These are phyloP conservation scores for Ophiostoma himal-ulmi DNA, from an alignment of 2,329 filamentous ascomycete genomes.

Conservation along the genomic window DNA sequence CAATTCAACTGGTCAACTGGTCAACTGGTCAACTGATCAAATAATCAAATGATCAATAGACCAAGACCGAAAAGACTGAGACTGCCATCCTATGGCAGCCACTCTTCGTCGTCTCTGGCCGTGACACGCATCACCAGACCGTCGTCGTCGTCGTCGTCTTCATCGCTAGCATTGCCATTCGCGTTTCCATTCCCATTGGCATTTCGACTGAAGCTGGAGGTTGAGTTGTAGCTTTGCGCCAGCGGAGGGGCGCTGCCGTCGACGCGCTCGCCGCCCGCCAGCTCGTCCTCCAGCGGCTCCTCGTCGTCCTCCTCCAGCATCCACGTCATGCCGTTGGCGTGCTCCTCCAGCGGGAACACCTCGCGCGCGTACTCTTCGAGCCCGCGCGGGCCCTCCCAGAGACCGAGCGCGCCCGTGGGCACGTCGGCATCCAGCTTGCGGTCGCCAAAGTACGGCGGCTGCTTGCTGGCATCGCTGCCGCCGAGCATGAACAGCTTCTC, in stretches of 20 bases:
- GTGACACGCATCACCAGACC: slow-evolving; percentile 52
- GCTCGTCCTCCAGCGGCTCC: slow-evolving; percentile 34
- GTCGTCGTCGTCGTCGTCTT: slow-evolving; percentile 49
- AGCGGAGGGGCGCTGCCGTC: neutral
- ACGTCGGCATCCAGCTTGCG: slow-evolving; percentile 54
- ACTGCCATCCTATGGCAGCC: slow-evolving; percentile 44
- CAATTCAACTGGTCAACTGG: no score
- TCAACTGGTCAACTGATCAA: no score
- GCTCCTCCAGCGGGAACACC: slow-evolving; percentile 90
- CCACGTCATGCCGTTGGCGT: slow-evolving; percentile 89
- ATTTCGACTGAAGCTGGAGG: neutral
- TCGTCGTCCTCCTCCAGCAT: slow-evolving; percentile 57
- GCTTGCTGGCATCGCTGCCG: slow-evolving; percentile 48
- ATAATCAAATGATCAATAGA: neutral
- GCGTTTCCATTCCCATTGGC: slow-evolving; percentile 26
- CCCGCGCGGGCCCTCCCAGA: slow-evolving; percentile 88
- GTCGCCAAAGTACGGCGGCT: slow-evolving; percentile 60
- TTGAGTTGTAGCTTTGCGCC: neutral
- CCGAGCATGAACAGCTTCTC: slow-evolving; percentile 53
- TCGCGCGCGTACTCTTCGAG: slow-evolving; percentile 93
- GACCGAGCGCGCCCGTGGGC: slow-evolving; percentile 66
- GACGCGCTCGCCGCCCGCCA: slow-evolving; percentile 38
- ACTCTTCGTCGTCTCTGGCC: slow-evolving; percentile 54
- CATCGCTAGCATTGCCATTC: slow-evolving; percentile 41
- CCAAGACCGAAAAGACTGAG: neutral